Conservation (phyloP, 2,329 filamentous ascomycete species). For the Fusarium gaditjirri region DNA sequence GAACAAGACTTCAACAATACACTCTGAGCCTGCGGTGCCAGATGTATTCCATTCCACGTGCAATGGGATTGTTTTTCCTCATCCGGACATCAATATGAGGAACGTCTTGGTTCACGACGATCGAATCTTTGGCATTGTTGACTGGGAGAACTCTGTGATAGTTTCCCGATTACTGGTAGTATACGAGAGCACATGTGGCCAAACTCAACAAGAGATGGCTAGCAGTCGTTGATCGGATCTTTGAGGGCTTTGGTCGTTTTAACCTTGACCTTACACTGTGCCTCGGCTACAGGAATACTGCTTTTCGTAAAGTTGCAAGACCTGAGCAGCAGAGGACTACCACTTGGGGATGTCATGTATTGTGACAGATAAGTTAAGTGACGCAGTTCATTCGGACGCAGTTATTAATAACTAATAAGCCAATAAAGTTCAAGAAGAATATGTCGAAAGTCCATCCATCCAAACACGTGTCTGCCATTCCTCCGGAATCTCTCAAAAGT, state of each 20-base stretch:
- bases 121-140: constrained; percentile 43
- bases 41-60: neutral
- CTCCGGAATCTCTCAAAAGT: neutral
- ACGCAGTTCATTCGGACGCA: neutral
- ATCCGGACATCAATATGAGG: constrained; percentile 48
- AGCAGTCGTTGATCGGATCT: rapidly evolving
- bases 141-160: constrained; percentile 43
- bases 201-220: neutral
- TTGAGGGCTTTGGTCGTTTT: neutral
- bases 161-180: constrained; percentile 43
- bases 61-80: constrained; percentile 54
- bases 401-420: constrained; percentile 13
- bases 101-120: constrained; percentile 46
- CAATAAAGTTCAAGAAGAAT: constrained; percentile 12
- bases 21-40: neutral
- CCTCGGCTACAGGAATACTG: neutral
- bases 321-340: neutral
- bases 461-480: neutral
- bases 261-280: neutral
- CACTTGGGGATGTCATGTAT: neutral
- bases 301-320: neutral
- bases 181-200: constrained; percentile 26
- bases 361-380: neutral
- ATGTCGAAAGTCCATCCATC: constrained; percentile 5
- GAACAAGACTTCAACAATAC: constrained; percentile 26